Evolutionary conservation across 2,329 filamentous ascomycete species (phyloP).

Genomic region (Cladosporium oxysporum): DNA sequence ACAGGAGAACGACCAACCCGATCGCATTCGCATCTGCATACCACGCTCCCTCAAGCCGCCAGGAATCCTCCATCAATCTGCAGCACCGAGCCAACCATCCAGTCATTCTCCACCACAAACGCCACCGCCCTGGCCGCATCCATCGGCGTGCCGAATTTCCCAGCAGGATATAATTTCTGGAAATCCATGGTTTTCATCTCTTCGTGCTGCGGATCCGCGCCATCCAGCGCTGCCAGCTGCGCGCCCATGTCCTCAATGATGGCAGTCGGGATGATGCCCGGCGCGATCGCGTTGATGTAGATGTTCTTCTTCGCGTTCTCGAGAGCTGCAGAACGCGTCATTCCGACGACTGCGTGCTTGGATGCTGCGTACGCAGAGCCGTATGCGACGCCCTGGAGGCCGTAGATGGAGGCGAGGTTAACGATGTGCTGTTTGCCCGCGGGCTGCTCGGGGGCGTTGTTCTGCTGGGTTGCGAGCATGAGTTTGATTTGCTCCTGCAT

Average conservation of each 20-base stretch:
- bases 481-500: slow-evolving; percentile 44
- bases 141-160: slow-evolving; percentile 6
- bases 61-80: slow-evolving; percentile 8
- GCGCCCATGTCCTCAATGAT: not conserved
- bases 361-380: slow-evolving; percentile 40
- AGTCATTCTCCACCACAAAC: slow-evolving; percentile 14
- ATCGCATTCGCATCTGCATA: not conserved
- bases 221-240: slow-evolving; percentile 5
- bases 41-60: not conserved
- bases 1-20: not conserved
- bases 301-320: slow-evolving; percentile 24
- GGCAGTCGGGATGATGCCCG: slow-evolving; percentile 26
- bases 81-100: slow-evolving; percentile 14
- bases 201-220: not conserved
- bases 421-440: slow-evolving; percentile 41
- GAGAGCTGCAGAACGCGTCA: slow-evolving; percentile 41
- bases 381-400: slow-evolving; percentile 43
- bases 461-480: slow-evolving; percentile 44
- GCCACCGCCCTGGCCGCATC: slow-evolving; percentile 17
- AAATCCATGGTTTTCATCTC: slow-evolving; percentile 5
- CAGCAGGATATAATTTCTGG: slow-evolving; percentile 7
- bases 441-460: slow-evolving; percentile 38
- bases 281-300: slow-evolving; percentile 30
- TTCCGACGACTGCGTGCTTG: slow-evolving; percentile 46
- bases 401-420: slow-evolving; percentile 44